Evolutionary conservation across 202 grass and related monocot genomes (phyloP).

Genomic region (Sporobolus alterniflorus): DNA sequence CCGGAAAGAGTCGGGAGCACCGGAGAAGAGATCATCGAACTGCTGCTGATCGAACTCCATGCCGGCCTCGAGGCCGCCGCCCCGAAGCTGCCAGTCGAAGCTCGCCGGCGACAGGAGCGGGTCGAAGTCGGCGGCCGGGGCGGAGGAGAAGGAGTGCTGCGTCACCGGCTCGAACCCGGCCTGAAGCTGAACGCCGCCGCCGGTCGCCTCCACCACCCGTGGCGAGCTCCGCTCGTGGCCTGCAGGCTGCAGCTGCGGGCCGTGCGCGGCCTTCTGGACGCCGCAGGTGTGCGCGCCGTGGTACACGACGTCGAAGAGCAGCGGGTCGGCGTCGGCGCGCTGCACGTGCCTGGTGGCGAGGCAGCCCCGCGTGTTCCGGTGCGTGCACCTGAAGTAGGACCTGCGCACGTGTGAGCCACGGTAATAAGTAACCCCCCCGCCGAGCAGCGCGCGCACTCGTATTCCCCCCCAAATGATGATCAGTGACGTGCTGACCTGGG

Average conservation of each 20-base stretch:
- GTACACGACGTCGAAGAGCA: conserved; percentile 80
- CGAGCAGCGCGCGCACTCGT: too few relatives aligned
- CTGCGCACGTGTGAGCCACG: conserved; percentile 24
- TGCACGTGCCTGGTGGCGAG: conserved; percentile 90
- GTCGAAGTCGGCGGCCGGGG: neutral
- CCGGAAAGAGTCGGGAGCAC: conserved; percentile 31
- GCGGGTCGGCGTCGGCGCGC: conserved; percentile 60
- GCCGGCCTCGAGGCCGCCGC: conserved; percentile 10
- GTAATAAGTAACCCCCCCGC: too few relatives aligned
- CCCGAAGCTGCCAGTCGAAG: conserved; percentile 24
- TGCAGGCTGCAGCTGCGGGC: neutral
- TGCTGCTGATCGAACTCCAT: conserved; percentile 41
- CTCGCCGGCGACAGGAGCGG: conserved; percentile 18
- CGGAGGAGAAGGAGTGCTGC: neutral
- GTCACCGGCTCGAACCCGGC: neutral
- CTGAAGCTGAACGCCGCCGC: neutral
- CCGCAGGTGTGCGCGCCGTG: conserved; percentile 71
- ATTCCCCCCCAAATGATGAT: too few relatives aligned
- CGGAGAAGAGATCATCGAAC: conserved; percentile 38
- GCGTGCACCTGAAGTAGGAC: conserved; percentile 92
- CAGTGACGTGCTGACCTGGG: conserved; percentile 66
- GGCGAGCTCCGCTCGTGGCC: neutral
- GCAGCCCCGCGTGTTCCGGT: conserved; percentile 63
- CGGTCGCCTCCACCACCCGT: neutral
- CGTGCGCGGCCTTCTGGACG: conserved; percentile 28